phyloP scores from a whole-genome alignment of 352 stramenopile genomes.

The Phytophthora capsici region DNA sequence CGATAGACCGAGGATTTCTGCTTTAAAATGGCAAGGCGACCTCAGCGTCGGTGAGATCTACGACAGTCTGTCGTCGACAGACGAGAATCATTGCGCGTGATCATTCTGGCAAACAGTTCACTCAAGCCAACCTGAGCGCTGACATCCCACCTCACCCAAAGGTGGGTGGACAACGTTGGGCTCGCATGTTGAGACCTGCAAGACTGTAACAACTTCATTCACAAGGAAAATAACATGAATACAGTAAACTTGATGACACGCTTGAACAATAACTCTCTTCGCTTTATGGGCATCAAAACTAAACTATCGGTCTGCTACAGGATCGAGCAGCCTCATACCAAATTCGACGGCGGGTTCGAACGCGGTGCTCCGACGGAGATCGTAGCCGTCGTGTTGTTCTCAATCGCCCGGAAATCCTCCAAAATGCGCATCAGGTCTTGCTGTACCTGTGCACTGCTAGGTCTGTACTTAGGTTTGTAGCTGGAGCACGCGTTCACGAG shows the following conservation, averaged over 20 bases:
- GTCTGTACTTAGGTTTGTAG: conserved; percentile 46
- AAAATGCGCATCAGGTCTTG: conserved; percentile 40
- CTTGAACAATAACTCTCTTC: conserved; percentile 10
- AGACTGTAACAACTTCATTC: no score
- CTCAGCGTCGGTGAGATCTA: no score
- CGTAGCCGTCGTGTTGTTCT: conserved; percentile 30
- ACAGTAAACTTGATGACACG: background rate
- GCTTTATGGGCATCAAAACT: conserved; percentile 13
- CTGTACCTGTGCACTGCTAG: conserved; percentile 46
- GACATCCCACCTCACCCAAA: no score
- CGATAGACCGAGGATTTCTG: no score
- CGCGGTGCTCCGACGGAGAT: conserved; percentile 28
- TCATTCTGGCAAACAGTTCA: no score
- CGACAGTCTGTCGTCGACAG: no score
- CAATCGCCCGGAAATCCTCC: conserved; percentile 36
- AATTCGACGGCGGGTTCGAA: conserved; percentile 32
- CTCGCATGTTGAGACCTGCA: no score
- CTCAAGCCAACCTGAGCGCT: no score
- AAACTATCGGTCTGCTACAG: conserved; percentile 13
- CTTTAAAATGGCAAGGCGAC: no score
- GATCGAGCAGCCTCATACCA: conserved; percentile 29
- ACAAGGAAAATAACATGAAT: no score
- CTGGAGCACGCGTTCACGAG: conserved; percentile 51
- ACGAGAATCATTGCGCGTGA: no score
- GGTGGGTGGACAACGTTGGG: no score